Conservation (phyloP, 139 green algal genomes). For the Ulvella scutata region DNA sequence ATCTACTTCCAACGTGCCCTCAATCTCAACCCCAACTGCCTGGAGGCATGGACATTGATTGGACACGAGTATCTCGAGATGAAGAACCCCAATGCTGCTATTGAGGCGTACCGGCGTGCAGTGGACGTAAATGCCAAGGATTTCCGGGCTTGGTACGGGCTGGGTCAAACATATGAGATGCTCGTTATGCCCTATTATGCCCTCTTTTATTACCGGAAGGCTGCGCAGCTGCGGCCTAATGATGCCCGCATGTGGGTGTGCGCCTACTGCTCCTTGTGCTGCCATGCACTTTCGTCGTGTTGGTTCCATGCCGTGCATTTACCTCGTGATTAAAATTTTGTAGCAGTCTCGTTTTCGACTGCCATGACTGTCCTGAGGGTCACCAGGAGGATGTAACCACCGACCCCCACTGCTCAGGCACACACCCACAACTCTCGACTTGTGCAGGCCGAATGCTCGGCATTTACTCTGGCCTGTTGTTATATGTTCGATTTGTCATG, state of each 20-base stretch:
- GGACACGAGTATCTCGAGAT: constrained; percentile 97
- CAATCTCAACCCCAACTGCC: constrained; percentile 63
- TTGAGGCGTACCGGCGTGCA: constrained; percentile 70
- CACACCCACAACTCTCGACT: no score
- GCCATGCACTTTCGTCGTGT: neutral
- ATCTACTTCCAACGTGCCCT: constrained; percentile 84
- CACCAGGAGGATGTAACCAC: no score
- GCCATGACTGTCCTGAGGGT: no score
- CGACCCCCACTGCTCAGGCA: no score
- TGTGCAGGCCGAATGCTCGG: no score
- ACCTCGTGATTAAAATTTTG: no score
- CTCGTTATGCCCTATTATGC: constrained; percentile 77
- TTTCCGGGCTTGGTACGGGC: constrained; percentile 94
- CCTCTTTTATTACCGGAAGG: constrained; percentile 74
- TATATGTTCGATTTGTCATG: no score
- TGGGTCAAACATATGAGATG: constrained; percentile 97
- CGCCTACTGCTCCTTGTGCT: neutral
- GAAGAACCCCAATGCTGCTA: constrained; percentile 82
- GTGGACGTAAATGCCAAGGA: constrained; percentile 77
- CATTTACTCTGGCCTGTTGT: no score
- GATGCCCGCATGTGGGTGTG: constrained; percentile 88
- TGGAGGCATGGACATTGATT: constrained; percentile 96
- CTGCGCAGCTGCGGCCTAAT: constrained; percentile 52
- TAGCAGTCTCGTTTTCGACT: no score
- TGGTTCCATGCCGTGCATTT: neutral